phyloP scores from a whole-genome alignment of 768 basidiomycete genomes.

The Suillus hirtellus region DNA sequence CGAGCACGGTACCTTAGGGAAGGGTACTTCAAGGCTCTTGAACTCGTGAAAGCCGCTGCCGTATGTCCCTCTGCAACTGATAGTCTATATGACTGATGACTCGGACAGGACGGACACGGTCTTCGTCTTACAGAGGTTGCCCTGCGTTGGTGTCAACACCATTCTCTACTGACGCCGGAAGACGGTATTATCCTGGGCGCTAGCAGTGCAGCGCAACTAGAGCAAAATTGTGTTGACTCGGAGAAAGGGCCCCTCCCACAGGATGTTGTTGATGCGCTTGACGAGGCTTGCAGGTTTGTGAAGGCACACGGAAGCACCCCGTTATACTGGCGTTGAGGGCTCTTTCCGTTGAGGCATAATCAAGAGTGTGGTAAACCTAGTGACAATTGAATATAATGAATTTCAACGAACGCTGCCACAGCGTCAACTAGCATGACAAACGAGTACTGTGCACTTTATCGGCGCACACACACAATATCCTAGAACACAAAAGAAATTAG shows the following conservation, averaged over 20 bases:
- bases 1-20: conserved; percentile 45
- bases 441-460: neutral
- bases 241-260: conserved; percentile 57
- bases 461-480: neutral
- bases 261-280: conserved; percentile 49
- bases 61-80: conserved; percentile 29
- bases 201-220: conserved; percentile 44
- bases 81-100: conserved; percentile 1
- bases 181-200: conserved; percentile 55
- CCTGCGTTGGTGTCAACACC: conserved; percentile 63
- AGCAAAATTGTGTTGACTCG: conserved; percentile 45
- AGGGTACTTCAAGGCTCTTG: conserved; percentile 45
- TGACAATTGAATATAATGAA: neutral
- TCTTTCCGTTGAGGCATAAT: neutral
- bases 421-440: neutral
- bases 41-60: conserved; percentile 39
- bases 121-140: conserved; percentile 55
- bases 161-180: conserved; percentile 42
- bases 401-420: neutral
- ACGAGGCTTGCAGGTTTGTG: conserved; percentile 49
- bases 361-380: neutral
- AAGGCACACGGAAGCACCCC: conserved; percentile 34
- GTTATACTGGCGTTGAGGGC: conserved; percentile 38
- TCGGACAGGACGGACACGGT: conserved; percentile 40
- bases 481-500: neutral